phyloP scores from a whole-genome alignment of 2,329 filamentous ascomycete species.

The Colletotrichum musae region DNA sequence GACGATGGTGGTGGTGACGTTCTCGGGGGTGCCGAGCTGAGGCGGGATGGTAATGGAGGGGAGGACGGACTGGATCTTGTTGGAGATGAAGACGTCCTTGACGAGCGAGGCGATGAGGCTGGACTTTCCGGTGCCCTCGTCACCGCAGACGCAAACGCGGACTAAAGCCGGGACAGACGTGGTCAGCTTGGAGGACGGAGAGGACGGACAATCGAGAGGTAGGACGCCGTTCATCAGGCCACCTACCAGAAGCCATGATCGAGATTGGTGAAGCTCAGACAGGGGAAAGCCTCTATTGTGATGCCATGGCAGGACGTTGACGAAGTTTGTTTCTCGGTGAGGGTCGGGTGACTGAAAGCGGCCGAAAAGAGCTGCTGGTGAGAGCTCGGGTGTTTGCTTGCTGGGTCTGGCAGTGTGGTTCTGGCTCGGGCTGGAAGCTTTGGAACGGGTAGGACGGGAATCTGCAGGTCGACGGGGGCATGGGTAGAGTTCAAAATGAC shows the following conservation, averaged over 20 bases:
- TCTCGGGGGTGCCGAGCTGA: conserved; percentile 92
- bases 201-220: not conserved
- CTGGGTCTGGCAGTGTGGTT: not conserved
- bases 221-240: conserved; percentile 28
- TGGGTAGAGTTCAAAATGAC: conserved; percentile 35
- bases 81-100: conserved; percentile 95
- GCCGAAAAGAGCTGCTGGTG: not conserved
- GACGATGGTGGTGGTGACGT: conserved; percentile 97
- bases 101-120: conserved; percentile 95
- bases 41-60: conserved; percentile 96
- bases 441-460: conserved; percentile 33
- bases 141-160: conserved; percentile 95
- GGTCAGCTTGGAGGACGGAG: conserved; percentile 33
- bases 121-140: conserved; percentile 92
- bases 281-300: conserved; percentile 18
- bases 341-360: not conserved
- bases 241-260: conserved; percentile 43
- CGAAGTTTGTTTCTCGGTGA: not conserved
- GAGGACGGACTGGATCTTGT: conserved; percentile 94
- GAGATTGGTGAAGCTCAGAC: conserved; percentile 14
- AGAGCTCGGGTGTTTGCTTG: conserved; percentile 1
- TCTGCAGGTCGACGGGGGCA: conserved; percentile 35
- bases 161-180: conserved; percentile 62
- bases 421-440: conserved; percentile 29
- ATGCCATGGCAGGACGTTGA: conserved; percentile 33